Conservation (phyloP, 768 basidiomycete genomes). For the Termitomyces sp. region DNA sequence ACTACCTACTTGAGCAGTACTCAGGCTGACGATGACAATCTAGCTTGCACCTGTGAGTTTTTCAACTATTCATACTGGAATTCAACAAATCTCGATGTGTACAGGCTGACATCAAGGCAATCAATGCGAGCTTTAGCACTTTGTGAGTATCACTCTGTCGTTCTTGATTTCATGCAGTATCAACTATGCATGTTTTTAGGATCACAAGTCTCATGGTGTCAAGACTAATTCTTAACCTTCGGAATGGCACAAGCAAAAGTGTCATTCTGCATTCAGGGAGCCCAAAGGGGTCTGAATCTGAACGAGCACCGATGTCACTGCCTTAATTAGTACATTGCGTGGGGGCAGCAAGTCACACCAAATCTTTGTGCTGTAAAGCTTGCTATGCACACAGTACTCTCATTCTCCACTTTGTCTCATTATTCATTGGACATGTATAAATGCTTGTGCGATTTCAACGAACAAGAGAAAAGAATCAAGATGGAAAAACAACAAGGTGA, state of each 20-base stretch:
- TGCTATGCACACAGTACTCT: too few species aligned
- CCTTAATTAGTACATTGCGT: too few species aligned
- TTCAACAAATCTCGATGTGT: neutral
- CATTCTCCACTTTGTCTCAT: too few species aligned
- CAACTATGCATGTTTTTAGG: constrained; percentile 4
- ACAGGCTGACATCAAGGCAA: constrained; percentile 27
- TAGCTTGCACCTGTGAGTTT: neutral
- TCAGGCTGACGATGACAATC: neutral
- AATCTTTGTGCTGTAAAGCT: too few species aligned
- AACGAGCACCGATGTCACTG: too few species aligned
- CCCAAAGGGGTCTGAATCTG: neutral
- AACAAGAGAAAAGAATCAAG: too few species aligned
- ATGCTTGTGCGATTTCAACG: too few species aligned
- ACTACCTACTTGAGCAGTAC: neutral
- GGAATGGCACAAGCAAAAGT: constrained; percentile 1
- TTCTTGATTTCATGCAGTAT: neutral
- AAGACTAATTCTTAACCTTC: constrained; percentile 28
- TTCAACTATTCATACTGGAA: neutral
- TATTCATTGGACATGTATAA: too few species aligned
- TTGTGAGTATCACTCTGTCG: constrained; percentile 16
- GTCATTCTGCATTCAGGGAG: neutral
- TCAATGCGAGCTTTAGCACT: constrained; percentile 32
- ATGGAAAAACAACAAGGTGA: too few species aligned
- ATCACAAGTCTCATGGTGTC: constrained; percentile 33
- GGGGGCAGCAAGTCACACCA: too few species aligned